Evolutionary conservation across 179 eudicot species (phyloP).

Genomic region (Sideroxylon spinosum): DNA sequence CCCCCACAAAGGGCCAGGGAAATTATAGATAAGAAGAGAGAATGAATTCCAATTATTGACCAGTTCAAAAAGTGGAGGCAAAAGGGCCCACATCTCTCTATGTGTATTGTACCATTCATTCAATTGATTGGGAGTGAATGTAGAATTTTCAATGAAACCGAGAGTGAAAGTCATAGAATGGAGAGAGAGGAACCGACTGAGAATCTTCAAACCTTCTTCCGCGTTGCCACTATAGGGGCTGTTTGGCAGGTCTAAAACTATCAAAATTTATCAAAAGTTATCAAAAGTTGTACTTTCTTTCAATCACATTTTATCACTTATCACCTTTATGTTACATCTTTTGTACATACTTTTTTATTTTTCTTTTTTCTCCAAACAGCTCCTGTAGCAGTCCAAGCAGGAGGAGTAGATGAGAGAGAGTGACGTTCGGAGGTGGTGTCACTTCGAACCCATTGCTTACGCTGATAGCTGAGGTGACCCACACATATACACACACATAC

Average conservation of each 20-base stretch:
- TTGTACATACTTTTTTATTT: too few species aligned
- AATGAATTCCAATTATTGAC: constrained; percentile 9
- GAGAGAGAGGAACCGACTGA: not conserved
- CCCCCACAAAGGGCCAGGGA: not conserved
- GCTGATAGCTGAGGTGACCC: constrained; percentile 1
- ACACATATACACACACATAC: not conserved
- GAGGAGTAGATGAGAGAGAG: not conserved
- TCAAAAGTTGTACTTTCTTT: too few species aligned
- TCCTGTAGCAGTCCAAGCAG: not conserved
- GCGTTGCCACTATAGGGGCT: constrained; percentile 22
- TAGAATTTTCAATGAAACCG: constrained; percentile 7
- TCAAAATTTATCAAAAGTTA: too few species aligned
- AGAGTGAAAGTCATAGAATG: not conserved
- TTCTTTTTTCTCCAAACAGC: too few species aligned
- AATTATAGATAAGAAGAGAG: not conserved
- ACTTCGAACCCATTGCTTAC: constrained; percentile 17
- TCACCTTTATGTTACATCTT: too few species aligned
- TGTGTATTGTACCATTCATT: not conserved
- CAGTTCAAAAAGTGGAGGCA: constrained; percentile 1
- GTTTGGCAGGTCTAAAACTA: too few species aligned
- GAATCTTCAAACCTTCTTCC: constrained; percentile 28
- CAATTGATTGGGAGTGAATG: not conserved
- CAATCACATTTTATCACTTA: too few species aligned
- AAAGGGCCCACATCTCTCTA: not conserved
- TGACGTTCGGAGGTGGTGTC: constrained; percentile 3